Evolutionary conservation across 768 basidiomycete genomes (phyloP), one percentile per base, ranked within the genome.

Genomic region (Phallus indusiatus): DNA sequence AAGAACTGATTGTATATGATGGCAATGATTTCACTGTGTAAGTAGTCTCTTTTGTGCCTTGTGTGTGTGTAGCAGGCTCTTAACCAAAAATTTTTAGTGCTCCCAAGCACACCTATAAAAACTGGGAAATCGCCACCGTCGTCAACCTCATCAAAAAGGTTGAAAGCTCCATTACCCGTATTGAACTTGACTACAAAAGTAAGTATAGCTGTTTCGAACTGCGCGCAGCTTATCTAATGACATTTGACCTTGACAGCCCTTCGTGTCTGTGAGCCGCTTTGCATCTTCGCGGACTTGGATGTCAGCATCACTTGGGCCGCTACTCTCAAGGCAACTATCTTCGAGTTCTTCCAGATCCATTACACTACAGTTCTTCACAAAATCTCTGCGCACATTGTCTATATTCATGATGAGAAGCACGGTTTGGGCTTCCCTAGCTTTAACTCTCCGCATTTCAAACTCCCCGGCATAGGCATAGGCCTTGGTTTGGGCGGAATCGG

Each of bases 41-140:
- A 18, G 51, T 12, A 34, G n/a, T 20, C 9, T 35, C 62, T 24
- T 34, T 18, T 20, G 4, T 59, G n/a, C 33, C 17, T 16, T 20
- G 46, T n/a, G 28, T 20, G 46, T n/a, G 28, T 28, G 28, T 28
- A 28, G 28, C 28, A 28, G 28, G 28, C 28, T 7, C 36, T 28
- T n/a, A 10, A 60, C 20, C 16, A 20, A 50, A 28, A 4, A 35
- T 24, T 20, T 42, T 9, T 35, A 52, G 37, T 37, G 53, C 61
- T 16, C 33, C 17, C 16, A 33, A 22, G n/a, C 53, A 61, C 28
- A 54, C 28, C 12, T 34, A 53, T 42, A 46, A 55, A 10, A 51
- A 63, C 48, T 68, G 67, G 68, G 63, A 64, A 56, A 61, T 69
- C 50, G 65, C 65, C 3, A n/a, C 68, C 47, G 55, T 69, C 22